Base-by-base conservation (phyloP, 2,329 filamentous ascomycete genomes). In the Pyrenophora seminiperda region DNA sequence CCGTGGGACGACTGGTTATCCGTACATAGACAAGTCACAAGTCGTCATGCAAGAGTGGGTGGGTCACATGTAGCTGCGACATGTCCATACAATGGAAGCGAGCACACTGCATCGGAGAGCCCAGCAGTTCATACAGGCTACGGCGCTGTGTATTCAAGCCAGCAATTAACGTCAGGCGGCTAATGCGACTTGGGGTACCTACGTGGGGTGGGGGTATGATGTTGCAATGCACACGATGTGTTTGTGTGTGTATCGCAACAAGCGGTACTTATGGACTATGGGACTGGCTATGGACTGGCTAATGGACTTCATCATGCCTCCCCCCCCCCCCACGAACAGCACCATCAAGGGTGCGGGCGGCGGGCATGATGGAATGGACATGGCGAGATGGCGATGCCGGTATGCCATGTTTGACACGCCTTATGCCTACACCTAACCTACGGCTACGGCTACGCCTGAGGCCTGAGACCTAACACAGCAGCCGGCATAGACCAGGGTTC, bases 101-200 rank as follows among this genome's bases (percentile, higher is more conserved):
- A 19, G 14, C 18, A 24, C 22, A 11, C 22, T 4, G 41, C 22
- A 22, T 13, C 24, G 9, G 17, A 15, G 41, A 14, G n/a, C 24
- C n/a, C 20, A 37, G 32, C 22, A 13, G 9, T 19, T 17, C 10
- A 24, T 41, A 36, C 31, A 24, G 29, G 31, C 41, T 47, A 29
- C 14, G 44, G 30, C 19, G 19, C 33, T 22, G n/a, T 20, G 29
- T 36, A 34, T 15, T 14, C 20, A 31, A 19, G 41, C 38, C 27
- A 19, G 41, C 49, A 55, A 47, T 50, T 33, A 44, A 52, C 37
- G 47, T 53, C 57, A 61, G 54, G 44, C 59, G 57, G 51, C 53
- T 58, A 55, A 57, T 52, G 54, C 49, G 47, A 41, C 39, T 59
- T 49, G 44, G 46, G 19, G 48, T 41, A 50, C 46, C 34, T 47